phyloP scores from a whole-genome alignment of 768 basidiomycete genomes.

The Boletales sp. region DNA sequence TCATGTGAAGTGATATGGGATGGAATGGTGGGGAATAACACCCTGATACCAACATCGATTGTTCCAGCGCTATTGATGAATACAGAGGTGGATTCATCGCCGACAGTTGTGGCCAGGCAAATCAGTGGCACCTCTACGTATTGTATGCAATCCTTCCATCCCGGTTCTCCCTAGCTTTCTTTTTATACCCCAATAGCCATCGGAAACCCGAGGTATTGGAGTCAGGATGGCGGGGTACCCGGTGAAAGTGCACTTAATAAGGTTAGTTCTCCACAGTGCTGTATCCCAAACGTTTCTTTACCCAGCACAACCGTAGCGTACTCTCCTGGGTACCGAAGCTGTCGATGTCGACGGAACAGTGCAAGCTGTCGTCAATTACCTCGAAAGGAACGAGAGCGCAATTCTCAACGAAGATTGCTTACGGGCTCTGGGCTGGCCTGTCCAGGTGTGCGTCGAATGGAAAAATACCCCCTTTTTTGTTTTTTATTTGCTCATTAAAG shows the following conservation, averaged over 20 bases:
- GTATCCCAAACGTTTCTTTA: not conserved
- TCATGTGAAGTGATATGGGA: slow-evolving; percentile 59
- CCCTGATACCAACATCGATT: not conserved
- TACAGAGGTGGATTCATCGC: not conserved
- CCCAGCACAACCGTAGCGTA: slow-evolving; percentile 2
- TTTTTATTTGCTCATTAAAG: not conserved
- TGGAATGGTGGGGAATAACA: slow-evolving; percentile 25
- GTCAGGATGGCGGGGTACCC: not conserved
- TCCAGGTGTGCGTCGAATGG: slow-evolving; percentile 50
- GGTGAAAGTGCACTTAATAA: not conserved
- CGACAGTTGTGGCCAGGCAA: not conserved
- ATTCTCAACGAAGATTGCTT: slow-evolving; percentile 50
- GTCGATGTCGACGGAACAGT: slow-evolving; percentile 21
- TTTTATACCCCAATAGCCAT: not conserved
- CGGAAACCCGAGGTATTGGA: not conserved
- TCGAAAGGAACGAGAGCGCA: slow-evolving; percentile 32
- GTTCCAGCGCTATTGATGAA: not conserved
- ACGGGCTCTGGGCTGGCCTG: slow-evolving; percentile 65
- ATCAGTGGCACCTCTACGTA: not conserved
- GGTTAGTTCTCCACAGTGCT: slow-evolving; percentile 1
- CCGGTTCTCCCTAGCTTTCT: not conserved
- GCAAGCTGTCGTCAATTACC: slow-evolving; percentile 32
- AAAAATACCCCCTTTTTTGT: not conserved
- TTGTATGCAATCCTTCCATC: not conserved
- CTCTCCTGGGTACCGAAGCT: slow-evolving; percentile 20